Conservation (phyloP, 75 land plant species). For the Pinus albicaulis region DNA sequence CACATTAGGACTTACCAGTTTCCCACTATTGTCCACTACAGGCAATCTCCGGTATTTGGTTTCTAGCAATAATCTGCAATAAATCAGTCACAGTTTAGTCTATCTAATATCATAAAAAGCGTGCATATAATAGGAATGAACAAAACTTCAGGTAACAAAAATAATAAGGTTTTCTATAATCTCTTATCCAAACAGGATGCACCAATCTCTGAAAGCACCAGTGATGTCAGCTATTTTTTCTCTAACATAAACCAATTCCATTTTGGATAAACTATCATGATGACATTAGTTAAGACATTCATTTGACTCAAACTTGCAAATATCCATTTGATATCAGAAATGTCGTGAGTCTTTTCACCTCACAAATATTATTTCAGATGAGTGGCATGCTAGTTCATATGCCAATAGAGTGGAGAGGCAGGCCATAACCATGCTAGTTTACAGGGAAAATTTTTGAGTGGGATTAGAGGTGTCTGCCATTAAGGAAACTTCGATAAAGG, state of each 20-base stretch:
- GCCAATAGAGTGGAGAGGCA: too few relatives aligned
- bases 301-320: too few relatives aligned
- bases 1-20: constrained; percentile 50
- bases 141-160: background rate
- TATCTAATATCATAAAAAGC: background rate
- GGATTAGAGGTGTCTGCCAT: too few relatives aligned
- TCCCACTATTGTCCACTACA: constrained; percentile 80
- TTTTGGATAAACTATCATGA: background rate
- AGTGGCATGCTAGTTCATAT: too few relatives aligned
- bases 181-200: background rate
- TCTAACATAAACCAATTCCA: background rate
- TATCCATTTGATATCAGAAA: too few relatives aligned
- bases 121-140: background rate
- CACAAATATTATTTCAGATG: too few relatives aligned
- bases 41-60: constrained; percentile 92
- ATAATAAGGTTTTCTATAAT: background rate
- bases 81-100: background rate
- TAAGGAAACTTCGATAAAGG: too few relatives aligned
- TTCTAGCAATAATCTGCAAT: constrained; percentile 71
- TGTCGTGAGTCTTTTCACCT: too few relatives aligned
- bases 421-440: too few relatives aligned
- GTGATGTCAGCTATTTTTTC: background rate
- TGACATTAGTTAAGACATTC: too few relatives aligned
- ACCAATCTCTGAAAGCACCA: background rate
- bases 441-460: too few relatives aligned